Base-by-base conservation (phyloP, 345 rosid genomes). In the Acer negundo region DNA sequence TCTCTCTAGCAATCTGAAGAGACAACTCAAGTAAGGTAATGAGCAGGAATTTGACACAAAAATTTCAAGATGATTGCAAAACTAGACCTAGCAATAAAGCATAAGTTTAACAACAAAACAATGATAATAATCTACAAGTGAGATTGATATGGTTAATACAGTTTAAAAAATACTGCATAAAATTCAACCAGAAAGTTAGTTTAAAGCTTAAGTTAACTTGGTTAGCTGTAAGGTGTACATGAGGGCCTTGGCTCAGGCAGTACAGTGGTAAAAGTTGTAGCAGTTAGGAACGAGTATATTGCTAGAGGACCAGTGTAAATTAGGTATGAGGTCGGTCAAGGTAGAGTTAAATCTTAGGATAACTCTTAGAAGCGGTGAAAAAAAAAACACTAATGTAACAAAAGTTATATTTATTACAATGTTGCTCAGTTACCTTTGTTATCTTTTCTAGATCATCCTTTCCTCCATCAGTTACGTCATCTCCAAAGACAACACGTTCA, bases 401-500 rank as follows among this genome's bases (percentile, higher is more conserved):
- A n/a, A 51, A 62, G 10, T 16, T 17, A 62, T 24, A 24, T 75
- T 55, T 67, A 51, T 51, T 19, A 38, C 7, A 44, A 46, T 7
- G 65, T 42, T 46, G 67, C 10, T 24, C 6, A 56, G 59, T 78
- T 85, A 95, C 99, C 90, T 87, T 92, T 28, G 98, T 95, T 85
- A 95, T 95, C 84, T 89, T 95, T 82, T 89, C 92, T 69, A 93
- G 86, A 81, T 95, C 99, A 86, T 95, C 97, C 84, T 81, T 86
- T 79, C 99, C 99, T 76, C 97, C 99, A 86, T 95, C 98, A 64
- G 95, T 95, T 75, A 95, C 78, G 72, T 95, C 92, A 81, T 93
- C 90, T 0, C 98, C 98, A 77, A 88, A 92, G 68, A 95, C 91
- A 77, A 95, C 81, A 66, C 81, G 86, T 77, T 95, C 99, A 66